phyloP scores from a whole-genome alignment of 1,139 yeast genomes.

The Meyerozyma carpophila region DNA sequence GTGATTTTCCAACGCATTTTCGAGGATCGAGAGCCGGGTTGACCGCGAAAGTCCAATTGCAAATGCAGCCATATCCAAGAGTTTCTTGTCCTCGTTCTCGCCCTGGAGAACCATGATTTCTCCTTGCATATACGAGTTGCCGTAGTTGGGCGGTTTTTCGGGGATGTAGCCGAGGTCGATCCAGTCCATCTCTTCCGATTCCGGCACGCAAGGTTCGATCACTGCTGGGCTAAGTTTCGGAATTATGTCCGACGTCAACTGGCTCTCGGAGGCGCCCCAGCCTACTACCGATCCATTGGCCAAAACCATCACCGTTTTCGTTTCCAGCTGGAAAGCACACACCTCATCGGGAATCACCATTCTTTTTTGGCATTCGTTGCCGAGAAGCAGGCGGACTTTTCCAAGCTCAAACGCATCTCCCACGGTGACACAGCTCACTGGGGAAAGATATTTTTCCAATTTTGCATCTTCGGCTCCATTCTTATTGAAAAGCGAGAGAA shows the following conservation, averaged over 20 bases:
- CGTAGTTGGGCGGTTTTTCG: slow-evolving; percentile 21
- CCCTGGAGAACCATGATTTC: slow-evolving; percentile 67
- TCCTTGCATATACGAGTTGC: slow-evolving; percentile 49
- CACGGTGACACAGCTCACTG: slow-evolving; percentile 57
- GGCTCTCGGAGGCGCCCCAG: slow-evolving; percentile 67
- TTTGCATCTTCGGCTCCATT: slow-evolving; percentile 18
- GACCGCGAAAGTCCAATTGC: slow-evolving; percentile 84
- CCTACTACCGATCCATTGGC: slow-evolving; percentile 75
- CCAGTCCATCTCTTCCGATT: slow-evolving; percentile 85
- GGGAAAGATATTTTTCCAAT: slow-evolving; percentile 23
- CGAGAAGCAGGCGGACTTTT: slow-evolving; percentile 27
- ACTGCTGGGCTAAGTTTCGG: slow-evolving; percentile 35
- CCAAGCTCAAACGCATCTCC: slow-evolving; percentile 64
- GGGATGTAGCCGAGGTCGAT: slow-evolving; percentile 41
- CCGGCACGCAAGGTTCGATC: slow-evolving; percentile 42
- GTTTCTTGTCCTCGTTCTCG: slow-evolving; percentile 34
- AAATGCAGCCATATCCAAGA: slow-evolving; percentile 81
- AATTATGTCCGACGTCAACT: slow-evolving; percentile 41
- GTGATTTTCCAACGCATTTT: slow-evolving; percentile 64
- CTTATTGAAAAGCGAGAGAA: slow-evolving; percentile 24
- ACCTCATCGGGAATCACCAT: slow-evolving; percentile 70
- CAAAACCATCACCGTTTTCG: slow-evolving; percentile 54
- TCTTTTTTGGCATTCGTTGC: slow-evolving; percentile 26
- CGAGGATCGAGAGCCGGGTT: slow-evolving; percentile 77
- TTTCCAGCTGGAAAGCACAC: slow-evolving; percentile 31